Base-by-base conservation (phyloP, 2,329 filamentous ascomycete genomes). In the Cercospora zeina region DNA sequence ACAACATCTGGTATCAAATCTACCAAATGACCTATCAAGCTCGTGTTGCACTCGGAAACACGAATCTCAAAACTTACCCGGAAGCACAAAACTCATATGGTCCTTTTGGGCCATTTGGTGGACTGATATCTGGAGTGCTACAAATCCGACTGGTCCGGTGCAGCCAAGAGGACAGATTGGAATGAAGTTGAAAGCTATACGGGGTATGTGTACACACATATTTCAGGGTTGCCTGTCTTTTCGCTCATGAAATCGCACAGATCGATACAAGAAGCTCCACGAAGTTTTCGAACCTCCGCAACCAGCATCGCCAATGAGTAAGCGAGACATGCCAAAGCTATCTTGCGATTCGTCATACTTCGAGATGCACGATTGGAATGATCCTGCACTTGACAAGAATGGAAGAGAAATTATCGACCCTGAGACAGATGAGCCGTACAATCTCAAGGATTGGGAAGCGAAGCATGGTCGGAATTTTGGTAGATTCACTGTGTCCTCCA, bases 1-100 rank as follows among this genome's bases (percentile, higher is more conserved):
- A 54, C 31, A 34, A 54, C 14, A 54, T 54, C 31, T 54, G 51
- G 51, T 54, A 37, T 34, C 27, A 54, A n/a, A 54, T 54, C 31
- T 54, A 33, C 50, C 30, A 54, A 54, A 54, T 54, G 50, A 33
- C 50, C 27, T 33, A 34, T 24, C 50, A 54, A 54, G 50, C 50
- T 34, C 33, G 30, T 19, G 50, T 54, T 34, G 33, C 50, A 19
- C 30, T 54, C 27, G 30, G 33, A 11, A 54, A 36, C 30, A 36
- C 30, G 7, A 33, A 54, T 21, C 33, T 33, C 30, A 54, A 33
- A 34, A 33, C 30, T 33, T 36, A 54, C 10, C 50, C 50, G 4
- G 50, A 54, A 34, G 33, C 33, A n/a, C 30, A 33, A 54, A 54
- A 36, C 30, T 54, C 30, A 36, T 34, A 16, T 54, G 33, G 30